phyloP scores from a whole-genome alignment of 306 rosid species.

The Chamaecrista fasciculata region DNA sequence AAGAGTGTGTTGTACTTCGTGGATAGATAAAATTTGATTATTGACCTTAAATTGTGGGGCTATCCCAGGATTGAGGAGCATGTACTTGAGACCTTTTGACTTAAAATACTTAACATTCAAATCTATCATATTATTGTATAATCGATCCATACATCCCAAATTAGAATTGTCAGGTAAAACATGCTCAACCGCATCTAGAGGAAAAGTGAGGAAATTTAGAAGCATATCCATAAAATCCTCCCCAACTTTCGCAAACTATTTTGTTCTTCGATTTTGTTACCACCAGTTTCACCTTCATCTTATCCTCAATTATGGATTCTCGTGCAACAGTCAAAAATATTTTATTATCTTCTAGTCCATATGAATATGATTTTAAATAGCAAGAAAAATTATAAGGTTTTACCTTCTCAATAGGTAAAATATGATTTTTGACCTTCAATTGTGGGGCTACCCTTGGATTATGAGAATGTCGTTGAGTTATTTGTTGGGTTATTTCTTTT shows the following conservation, averaged over 20 bases:
- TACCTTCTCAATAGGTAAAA: neutral
- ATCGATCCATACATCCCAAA: no score
- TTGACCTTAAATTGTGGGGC: no score
- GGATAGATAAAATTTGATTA: no score
- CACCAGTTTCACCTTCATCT: no score
- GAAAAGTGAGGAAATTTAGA: neutral
- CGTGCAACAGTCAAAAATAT: no score
- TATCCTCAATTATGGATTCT: no score
- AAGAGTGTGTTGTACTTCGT: no score
- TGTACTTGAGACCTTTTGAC: neutral
- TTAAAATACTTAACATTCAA: neutral
- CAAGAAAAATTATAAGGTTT: neutral
- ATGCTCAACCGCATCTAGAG: constrained; percentile 16
- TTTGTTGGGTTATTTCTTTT: no score
- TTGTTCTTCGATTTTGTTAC: neutral
- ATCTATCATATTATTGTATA: neutral
- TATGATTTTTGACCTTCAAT: neutral
- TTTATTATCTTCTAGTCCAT: no score
- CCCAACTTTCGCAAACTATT: neutral
- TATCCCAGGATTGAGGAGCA: no score
- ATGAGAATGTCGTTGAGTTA: neutral
- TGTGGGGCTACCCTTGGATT: neutral
- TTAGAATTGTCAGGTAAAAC: constrained; percentile 15
- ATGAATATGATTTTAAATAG: no score
- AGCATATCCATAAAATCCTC: constrained; percentile 21